phyloP scores from a whole-genome alignment of 176 grass and related monocot genomes.

The Ananas comosus region DNA sequence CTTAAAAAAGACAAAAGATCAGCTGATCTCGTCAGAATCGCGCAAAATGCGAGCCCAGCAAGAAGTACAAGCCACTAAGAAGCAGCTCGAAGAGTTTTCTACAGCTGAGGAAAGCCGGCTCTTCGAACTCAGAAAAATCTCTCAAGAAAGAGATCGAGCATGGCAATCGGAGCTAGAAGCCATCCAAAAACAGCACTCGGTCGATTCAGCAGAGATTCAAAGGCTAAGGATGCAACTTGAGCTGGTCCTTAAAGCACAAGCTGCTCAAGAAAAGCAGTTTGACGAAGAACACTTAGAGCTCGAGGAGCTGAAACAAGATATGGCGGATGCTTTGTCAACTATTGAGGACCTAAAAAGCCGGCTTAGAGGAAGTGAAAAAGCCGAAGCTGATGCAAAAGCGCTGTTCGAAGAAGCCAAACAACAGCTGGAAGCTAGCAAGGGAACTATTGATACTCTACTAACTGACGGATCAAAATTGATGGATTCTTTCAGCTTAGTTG shows the following conservation, averaged over 20 bases:
- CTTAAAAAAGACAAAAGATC: slow-evolving; percentile 69
- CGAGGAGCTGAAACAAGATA: slow-evolving; percentile 31
- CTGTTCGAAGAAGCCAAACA: slow-evolving; percentile 53
- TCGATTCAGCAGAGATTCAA: slow-evolving; percentile 69
- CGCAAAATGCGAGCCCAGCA: slow-evolving; percentile 52
- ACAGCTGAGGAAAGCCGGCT: slow-evolving; percentile 38
- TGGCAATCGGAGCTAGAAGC: slow-evolving; percentile 96
- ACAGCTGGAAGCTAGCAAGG: slow-evolving; percentile 61
- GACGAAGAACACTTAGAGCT: slow-evolving; percentile 9
- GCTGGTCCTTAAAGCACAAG: slow-evolving; percentile 18
- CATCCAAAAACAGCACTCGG: slow-evolving; percentile 81
- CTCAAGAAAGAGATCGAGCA: slow-evolving; percentile 86
- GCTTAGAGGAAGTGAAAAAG: slow-evolving; percentile 21
- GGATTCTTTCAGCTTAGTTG: slow-evolving; percentile 90
- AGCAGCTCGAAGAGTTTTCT: slow-evolving; percentile 32
- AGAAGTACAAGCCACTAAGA: slow-evolving; percentile 56
- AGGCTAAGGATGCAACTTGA: slow-evolving; percentile 59
- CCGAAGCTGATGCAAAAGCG: slow-evolving; percentile 45
- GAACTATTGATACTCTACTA: slow-evolving; percentile 72
- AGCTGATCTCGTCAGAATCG: slow-evolving; percentile 57
- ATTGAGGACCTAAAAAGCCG: slow-evolving; percentile 42
- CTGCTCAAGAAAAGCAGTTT: slow-evolving; percentile 9
- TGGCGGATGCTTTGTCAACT: slow-evolving; percentile 41
- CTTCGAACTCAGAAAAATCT: slow-evolving; percentile 67
- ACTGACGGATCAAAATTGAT: slow-evolving; percentile 88